Base-by-base conservation (phyloP, 805 yeast genomes). In the Candida krabiensis region DNA sequence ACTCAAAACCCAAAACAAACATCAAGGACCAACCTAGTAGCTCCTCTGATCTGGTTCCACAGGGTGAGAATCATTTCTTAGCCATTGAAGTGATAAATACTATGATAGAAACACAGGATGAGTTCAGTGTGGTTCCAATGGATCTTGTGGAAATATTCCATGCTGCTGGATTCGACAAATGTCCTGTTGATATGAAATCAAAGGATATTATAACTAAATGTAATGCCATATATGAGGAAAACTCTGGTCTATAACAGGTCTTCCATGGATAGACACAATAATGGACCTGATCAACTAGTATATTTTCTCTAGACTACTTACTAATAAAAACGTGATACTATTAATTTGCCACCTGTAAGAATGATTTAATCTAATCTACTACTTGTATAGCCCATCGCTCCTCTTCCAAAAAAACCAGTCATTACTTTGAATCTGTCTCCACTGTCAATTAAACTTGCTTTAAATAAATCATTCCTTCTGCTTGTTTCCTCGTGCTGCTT, bases 41-140 rank as follows among this genome's bases (percentile, higher is more conserved):
- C 27, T 43, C 54, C 4, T 30, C 53, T 11, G 62, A 53, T 5
- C 40, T 51, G 16, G 46, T 49, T 16, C 61, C 60, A 9, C 57
- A 55, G 26, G 78, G 91, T 27, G 93, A 87, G 47, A 75, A 77
- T 18, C 89, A 90, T 56, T 86, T 90, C 55, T 67, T 88, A 47
- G 96, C 95, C 1, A 90, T 93, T 55, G 98, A 91, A 58, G 91
- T 89, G 22, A 83, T 93, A 24, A 86, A 87, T 59, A 79, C 80
- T 46, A 67, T 93, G 59, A 89, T 93, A 46, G 86, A 86, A 41
- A 72, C 80, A 43, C 89, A 86, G 58, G 90, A 85, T 46, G 86
- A 85, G 41, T 73, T 91, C 44, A 76, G 88, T 27, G 70, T 80
- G 37, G 82, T 91, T 28, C 98, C 99, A 0, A 61, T 60, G 2